Percentiles rank a stretch among this genome's conserved stretches.
These are phyloP conservation scores for sorghum (Sorghum bicolor) DNA, from an alignment of 176 grass and related monocot species.

Conservation along the genomic window DNA sequence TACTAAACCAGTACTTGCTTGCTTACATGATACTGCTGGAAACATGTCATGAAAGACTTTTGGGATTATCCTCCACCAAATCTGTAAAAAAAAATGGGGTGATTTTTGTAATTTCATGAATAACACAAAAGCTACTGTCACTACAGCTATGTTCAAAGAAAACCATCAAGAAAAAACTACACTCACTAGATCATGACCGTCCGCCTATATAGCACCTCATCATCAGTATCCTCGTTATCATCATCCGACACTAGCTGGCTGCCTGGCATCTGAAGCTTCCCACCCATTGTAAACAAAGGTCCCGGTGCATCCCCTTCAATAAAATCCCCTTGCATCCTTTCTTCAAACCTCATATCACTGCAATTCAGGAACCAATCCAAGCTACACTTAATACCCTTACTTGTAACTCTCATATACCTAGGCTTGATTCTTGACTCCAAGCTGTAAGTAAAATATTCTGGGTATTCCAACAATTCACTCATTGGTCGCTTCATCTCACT, in stretches of 20 bases:
- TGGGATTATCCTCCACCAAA: slow-evolving; percentile 1
- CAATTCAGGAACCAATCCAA: slow-evolving; percentile 97
- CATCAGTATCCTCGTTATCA: slow-evolving; percentile 74
- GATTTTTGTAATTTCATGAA: neutral
- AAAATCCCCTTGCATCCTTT: slow-evolving; percentile 81
- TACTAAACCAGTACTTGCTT: slow-evolving; percentile 25
- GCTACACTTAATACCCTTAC: slow-evolving; percentile 67
- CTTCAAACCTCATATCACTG: slow-evolving; percentile 87
- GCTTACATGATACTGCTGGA: neutral
- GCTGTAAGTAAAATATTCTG: slow-evolving; percentile 94
- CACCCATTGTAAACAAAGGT: slow-evolving; percentile 84
- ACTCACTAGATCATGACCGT: slow-evolving; percentile 86
- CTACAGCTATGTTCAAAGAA: neutral
- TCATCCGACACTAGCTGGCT: slow-evolving; percentile 61
- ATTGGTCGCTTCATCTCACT: slow-evolving; percentile 78
- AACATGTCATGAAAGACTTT: neutral
- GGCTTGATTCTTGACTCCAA: slow-evolving; percentile 95
- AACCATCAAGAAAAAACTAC: slow-evolving; percentile 19
- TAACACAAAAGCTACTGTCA: neutral
- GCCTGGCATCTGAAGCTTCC: slow-evolving; percentile 81
- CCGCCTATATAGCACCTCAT: slow-evolving; percentile 86
- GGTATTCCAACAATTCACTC: slow-evolving; percentile 70
- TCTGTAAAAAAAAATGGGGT: slow-evolving; percentile 13
- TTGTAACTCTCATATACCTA: slow-evolving; percentile 62
- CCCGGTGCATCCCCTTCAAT: slow-evolving; percentile 75